Base-by-base conservation (phyloP, 805 yeast genomes). In the Candida montana region DNA sequence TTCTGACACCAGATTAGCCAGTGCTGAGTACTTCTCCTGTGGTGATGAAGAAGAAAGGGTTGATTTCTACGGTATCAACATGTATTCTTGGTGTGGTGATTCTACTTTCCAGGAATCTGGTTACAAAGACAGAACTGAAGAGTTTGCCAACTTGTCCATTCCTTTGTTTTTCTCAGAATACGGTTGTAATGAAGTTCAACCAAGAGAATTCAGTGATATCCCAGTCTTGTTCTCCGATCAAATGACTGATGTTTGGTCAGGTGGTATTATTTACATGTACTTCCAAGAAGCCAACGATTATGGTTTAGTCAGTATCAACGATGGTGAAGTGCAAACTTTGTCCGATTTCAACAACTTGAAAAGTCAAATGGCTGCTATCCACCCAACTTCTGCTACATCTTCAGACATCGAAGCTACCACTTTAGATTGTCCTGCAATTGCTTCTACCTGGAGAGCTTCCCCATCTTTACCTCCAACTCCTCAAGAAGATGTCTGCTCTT, bases 231-330 rank as follows among this genome's bases (percentile, higher is more conserved):
- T 72, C 67, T 64, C 79, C 26, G 69, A 64, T 47, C 66, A 84
- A 21, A 87, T 87, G 95, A 82, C 93, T 37, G 84, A 77, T 55
- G 90, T 87, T 39, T 88, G 95, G 93, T 85, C 95, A 32, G 96
- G 96, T 59, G 96, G 96, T 64, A 84, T 87, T 54, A 91, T 85
- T 40, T 87, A 88, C 74, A 85, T 85, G 93, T 87, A 85, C 68
- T 84, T 81, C 62, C 79, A 88, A 69, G 96, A 87, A 65, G 80
- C 65, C 35, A 88, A 88, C 65, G 63, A 84, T 51, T 87, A 86
- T 59, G 96, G 96, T 47, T 72, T 87, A 47, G 95, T 87, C 20
- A 57, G 80, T 26, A 65, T 83, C 37, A 57, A 54, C 20, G 64
- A 66, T 33, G 72, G 65, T 55, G 54, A 51, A 37, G 88, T 83